Base-by-base conservation (phyloP, 2,329 filamentous ascomycete genomes). In the Talaromyces amestolkiae region DNA sequence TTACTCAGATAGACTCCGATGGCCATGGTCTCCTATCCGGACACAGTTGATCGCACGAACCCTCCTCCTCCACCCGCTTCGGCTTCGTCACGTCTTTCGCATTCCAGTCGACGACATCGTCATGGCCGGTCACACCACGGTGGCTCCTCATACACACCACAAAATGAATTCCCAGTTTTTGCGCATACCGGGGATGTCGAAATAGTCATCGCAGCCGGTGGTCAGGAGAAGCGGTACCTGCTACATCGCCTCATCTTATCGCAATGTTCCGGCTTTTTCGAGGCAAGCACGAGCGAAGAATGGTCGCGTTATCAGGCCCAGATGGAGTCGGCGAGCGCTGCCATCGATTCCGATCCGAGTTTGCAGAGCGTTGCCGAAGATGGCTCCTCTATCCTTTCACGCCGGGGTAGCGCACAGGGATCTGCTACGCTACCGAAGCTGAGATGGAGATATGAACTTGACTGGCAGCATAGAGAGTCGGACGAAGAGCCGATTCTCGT, bases 131-230 rank as follows among this genome's bases (percentile, higher is more conserved):
- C 92, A 58, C 91, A 95, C 75, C 87, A 90, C 72, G 92, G 92
- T 65, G 89, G 89, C 67, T 81, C 84, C 39, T 85, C 87, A 19
- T 88, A 89, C 73, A 80, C 87, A 27, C 86, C 91, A 49, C 90
- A 91, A 74, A 97, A 97, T 76, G 93, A 97, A 76, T 98, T 97
- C 72, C 94, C 94, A 24, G 82, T 96, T 74, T 98, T 97, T 78
- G 89, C 88, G 59, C 89, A 93, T 72, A 94, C 91, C 43, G 94
- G 94, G 74, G 93, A 98, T 78, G 92, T 97, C 73, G 94, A 98
- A 79, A 93, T 98, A 68, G 75, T 94, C 64, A 86, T 97, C 72
- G 86, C 84, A 73, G 85, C 87, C 15, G 85, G 90, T 62, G 70
- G 86, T 68, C 87, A 88, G 74, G 90, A 95, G 78, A 91, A 92